Percentiles rank a stretch among this genome's conserved stretches.
Evolutionary conservation across 2,329 filamentous ascomycete genomes (phyloP).

Genomic region (Neonectria punicea): DNA sequence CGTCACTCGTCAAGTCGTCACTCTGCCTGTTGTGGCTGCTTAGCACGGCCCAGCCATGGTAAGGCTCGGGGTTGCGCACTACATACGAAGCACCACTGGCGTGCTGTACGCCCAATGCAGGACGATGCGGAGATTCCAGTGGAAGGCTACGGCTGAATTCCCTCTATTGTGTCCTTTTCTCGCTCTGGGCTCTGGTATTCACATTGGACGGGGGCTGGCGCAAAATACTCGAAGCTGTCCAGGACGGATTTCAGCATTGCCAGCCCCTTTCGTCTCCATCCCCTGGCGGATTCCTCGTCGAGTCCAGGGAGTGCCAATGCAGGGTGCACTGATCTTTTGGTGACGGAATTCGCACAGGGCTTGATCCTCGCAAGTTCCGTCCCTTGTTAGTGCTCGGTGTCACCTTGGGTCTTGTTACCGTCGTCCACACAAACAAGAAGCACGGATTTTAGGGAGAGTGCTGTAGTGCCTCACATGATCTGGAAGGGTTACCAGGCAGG

Average conservation of each 20-base stretch:
- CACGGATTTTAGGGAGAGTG: background rate
- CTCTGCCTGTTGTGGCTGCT: background rate
- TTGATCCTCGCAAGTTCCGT: background rate
- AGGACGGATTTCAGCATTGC: background rate
- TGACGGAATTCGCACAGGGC: conserved; percentile 4
- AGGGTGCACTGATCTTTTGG: background rate
- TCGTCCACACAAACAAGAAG: background rate
- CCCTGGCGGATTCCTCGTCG: background rate
- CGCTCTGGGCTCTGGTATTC: background rate
- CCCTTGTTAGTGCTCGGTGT: background rate
- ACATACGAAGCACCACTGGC: background rate
- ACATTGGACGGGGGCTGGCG: background rate
- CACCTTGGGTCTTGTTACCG: background rate
- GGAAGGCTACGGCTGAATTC: background rate
- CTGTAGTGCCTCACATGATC: background rate
- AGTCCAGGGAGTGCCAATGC: background rate
- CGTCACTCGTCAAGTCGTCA: background rate
- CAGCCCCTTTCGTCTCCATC: background rate
- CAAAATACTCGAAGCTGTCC: background rate
- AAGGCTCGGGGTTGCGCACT: background rate
- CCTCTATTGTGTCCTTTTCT: background rate
- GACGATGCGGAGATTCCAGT: conserved; percentile 3
- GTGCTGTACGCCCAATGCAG: conserved; percentile 3
- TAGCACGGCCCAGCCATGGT: background rate
- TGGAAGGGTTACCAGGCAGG: background rate